Evolutionary conservation across 2,329 filamentous ascomycete species (phyloP), one percentile per base, ranked within the genome.

Genomic region (Aspergillus chevalieri): DNA sequence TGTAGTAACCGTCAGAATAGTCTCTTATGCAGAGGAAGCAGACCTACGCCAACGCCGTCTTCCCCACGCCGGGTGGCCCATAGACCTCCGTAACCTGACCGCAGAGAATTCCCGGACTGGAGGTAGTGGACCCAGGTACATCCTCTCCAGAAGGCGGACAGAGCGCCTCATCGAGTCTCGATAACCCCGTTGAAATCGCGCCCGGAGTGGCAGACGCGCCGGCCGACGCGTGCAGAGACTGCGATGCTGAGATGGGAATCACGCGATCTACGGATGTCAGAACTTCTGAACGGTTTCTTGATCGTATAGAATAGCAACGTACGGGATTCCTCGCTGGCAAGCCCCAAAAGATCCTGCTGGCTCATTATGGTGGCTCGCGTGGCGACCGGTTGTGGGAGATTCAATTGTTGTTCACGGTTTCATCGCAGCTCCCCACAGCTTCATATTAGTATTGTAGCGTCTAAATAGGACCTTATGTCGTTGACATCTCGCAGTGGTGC

Each of bases 1-100:
- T 92, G 64, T 47, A n/a, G 14, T 22, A 45, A n/a, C 44, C 17
- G n/a, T 48, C 46, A 48, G 51, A 47, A 56, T 56, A 42, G 33
- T 15, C 34, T 47, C 47, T 49, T 26, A 53, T 39, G 30, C 47
- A 19, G 17, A 42, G 28, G 33, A 41, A 26, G 8, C 24, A 51
- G 44, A 71, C 81, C 71, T 76, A 92, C 87, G 85, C 87, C 58
- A 96, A 74, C 10, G 85, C 78, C 3, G 89, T 95, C 75, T 95
- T 96, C 26, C 91, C 92, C 22, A 81, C 81, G 1, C 90, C 91
- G 7, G 89, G 86, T 9, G 91, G 89, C 0, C 92, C 92, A 80
- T 88, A 95, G 45, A 95, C 73, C 68, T 97, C 92, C 3, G 87
- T 87, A 39, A 95, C 78, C 65, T 89, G 87, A 12, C 90, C 89